Evolutionary conservation across 1,139 yeast species (phyloP), one percentile per base, ranked within the genome.

Genomic region (Sugiyamaella paludigena): DNA sequence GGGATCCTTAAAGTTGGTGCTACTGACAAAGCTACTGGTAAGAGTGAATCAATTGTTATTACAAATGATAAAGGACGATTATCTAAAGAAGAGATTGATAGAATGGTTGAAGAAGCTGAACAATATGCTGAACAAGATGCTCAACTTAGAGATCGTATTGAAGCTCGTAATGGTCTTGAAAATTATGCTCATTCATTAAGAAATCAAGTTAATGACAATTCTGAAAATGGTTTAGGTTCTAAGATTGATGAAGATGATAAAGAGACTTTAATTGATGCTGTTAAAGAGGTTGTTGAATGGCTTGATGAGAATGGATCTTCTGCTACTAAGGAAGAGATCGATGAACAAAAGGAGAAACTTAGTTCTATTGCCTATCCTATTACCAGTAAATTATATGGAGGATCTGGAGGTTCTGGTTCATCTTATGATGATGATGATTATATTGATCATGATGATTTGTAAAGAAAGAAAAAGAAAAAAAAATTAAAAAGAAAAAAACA

Each of bases 11-110:
- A 87, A 74, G 98, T 91, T 55, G 79, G 89, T 58, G 98, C 97
- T 54, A 76, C 85, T 55, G 98, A 91, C 72, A 91, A 91, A 79
- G 97, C 96, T 69, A 91, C 98, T 57, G 96, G 96, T 75, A 89
- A 89, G 76, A 81, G 92, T 52, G 88, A 92, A 73, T 84, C 95
- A 57, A 87, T 92, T 67, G 87, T 96, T 57, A 92, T 92, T 72
- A 87, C 92, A 66, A 92, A 92, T 71, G 98, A 92, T 73, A 89
- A 91, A 80, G 97, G 97, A 66, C 87, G 98, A 79, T 81, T 92
- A 68, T 79, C 96, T 54, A 77, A 86, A 75, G 95, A 87, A 56
- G 95, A 87, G 54, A 87, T 87, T 63, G 96, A 87, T 67, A 84
- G 89, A 74, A 88, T 87, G 96, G 95, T 87, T 62, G 88, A 84